Evolutionary conservation across 306 rosid genomes (phyloP).

Genomic region (Senna tora): DNA sequence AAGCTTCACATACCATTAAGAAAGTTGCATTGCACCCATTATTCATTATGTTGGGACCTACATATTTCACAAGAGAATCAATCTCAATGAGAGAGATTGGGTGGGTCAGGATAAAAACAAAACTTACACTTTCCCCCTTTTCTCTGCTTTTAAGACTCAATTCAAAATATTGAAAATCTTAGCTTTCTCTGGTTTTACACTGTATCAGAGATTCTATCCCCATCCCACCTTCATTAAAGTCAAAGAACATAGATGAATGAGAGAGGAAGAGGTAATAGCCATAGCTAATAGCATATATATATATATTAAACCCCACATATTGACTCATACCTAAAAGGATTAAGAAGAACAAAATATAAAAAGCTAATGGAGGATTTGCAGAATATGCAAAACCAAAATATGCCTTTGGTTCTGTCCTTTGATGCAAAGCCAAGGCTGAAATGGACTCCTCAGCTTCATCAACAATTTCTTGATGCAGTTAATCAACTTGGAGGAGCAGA

Average conservation of each 20-base stretch:
- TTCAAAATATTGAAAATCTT: constrained; percentile 59
- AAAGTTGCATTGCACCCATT: constrained; percentile 71
- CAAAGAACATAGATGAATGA: constrained; percentile 53
- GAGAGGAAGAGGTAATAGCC: constrained; percentile 41
- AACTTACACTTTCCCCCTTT: constrained; percentile 76
- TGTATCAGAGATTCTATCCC: constrained; percentile 76
- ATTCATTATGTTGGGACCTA: constrained; percentile 70
- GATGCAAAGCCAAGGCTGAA: constrained; percentile 97
- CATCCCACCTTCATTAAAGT: constrained; percentile 65
- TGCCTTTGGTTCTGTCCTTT: constrained; percentile 81
- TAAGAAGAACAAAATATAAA: constrained; percentile 33
- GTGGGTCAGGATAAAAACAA: constrained; percentile 79
- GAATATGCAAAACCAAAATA: constrained; percentile 54
- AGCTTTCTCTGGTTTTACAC: constrained; percentile 60
- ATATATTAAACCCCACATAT: too few relatives aligned
- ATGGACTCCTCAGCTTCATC: constrained; percentile 88
- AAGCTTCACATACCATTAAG: constrained; percentile 48
- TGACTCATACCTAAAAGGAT: constrained; percentile 40
- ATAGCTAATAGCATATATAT: constrained; percentile 91
- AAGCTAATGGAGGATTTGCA: constrained; percentile 51
- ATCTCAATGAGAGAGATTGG: constrained; percentile 35
- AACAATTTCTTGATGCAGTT: constrained; percentile 70
- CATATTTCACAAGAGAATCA: constrained; percentile 69
- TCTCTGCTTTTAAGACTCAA: constrained; percentile 89
- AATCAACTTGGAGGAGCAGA: constrained; percentile 81